A percentile compares a stretch with the other conserved stretches of the same genome.
Evolutionary conservation across 805 yeast genomes (phyloP).

Genomic region (Cyberlindnera suaveolens): DNA sequence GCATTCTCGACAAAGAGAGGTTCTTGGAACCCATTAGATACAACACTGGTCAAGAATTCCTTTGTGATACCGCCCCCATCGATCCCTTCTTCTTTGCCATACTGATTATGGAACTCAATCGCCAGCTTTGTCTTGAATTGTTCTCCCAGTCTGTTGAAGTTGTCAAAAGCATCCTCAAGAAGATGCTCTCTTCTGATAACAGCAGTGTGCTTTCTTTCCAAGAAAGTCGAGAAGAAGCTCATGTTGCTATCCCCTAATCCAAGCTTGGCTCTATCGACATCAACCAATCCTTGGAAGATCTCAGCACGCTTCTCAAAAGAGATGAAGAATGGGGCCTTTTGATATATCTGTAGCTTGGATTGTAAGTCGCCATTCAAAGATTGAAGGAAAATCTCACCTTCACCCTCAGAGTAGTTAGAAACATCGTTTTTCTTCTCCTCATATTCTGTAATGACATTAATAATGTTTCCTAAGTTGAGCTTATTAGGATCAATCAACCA

Average conservation of each 20-base stretch:
- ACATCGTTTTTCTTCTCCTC: slow-evolving; percentile 30
- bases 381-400: slow-evolving; percentile 14
- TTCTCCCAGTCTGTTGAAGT: slow-evolving; percentile 47
- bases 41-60: slow-evolving; percentile 74
- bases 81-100: slow-evolving; percentile 82
- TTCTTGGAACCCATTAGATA: slow-evolving; percentile 54
- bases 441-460: slow-evolving; percentile 34
- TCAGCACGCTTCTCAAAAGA: slow-evolving; percentile 70
- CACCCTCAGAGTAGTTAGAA: slow-evolving; percentile 20
- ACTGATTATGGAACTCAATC: slow-evolving; percentile 64
- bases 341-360: slow-evolving; percentile 44
- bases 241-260: slow-evolving; percentile 5
- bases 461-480: slow-evolving; percentile 30
- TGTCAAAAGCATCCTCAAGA: slow-evolving; percentile 68
- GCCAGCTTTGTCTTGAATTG: slow-evolving; percentile 52
- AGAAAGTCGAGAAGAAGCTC: neutral
- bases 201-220: slow-evolving; percentile 28
- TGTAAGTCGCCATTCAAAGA: slow-evolving; percentile 13
- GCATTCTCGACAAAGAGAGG: slow-evolving; percentile 38
- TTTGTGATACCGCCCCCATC: slow-evolving; percentile 98
- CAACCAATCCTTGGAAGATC: slow-evolving; percentile 60
- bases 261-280: slow-evolving; percentile 38
- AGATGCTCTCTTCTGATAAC: slow-evolving; percentile 62
- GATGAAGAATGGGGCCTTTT: slow-evolving; percentile 71
- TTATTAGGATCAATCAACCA: slow-evolving; percentile 42